Conservation (phyloP, 179 eudicot species). For the Corrigiola litoralis region DNA sequence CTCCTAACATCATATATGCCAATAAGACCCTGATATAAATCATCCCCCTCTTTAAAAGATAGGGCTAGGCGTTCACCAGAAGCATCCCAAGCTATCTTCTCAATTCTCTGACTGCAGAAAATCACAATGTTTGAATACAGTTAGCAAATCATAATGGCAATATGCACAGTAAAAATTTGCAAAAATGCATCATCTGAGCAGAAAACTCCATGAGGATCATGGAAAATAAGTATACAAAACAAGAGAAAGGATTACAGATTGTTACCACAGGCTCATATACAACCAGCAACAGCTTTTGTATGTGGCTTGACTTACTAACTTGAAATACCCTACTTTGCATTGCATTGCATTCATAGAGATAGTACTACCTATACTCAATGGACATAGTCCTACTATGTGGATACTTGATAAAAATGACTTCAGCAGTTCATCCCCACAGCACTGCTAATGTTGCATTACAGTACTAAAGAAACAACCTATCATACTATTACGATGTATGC, state of each 20-base stretch:
- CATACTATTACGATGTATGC: too few relatives aligned
- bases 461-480: too few relatives aligned
- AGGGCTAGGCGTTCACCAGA: slow-evolving; percentile 96
- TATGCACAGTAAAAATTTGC: background rate
- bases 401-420: too few relatives aligned
- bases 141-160: slow-evolving; percentile 1
- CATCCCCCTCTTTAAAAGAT: slow-evolving; percentile 79
- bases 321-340: too few relatives aligned
- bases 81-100: slow-evolving; percentile 98
- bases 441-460: too few relatives aligned
- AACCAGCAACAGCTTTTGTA: background rate
- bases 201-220: background rate
- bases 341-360: too few relatives aligned
- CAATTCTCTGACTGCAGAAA: slow-evolving; percentile 59
- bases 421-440: too few relatives aligned
- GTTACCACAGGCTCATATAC: background rate
- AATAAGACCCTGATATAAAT: slow-evolving; percentile 75
- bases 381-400: too few relatives aligned
- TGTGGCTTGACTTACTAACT: background rate
- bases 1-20: slow-evolving; percentile 85
- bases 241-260: background rate
- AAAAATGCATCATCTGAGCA: background rate
- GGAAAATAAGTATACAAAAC: background rate
- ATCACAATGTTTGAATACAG: slow-evolving; percentile 7
- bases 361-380: too few relatives aligned